Evolutionary conservation across 2,329 filamentous ascomycete species (phyloP).

Genomic region (Monosporascus sp.): DNA sequence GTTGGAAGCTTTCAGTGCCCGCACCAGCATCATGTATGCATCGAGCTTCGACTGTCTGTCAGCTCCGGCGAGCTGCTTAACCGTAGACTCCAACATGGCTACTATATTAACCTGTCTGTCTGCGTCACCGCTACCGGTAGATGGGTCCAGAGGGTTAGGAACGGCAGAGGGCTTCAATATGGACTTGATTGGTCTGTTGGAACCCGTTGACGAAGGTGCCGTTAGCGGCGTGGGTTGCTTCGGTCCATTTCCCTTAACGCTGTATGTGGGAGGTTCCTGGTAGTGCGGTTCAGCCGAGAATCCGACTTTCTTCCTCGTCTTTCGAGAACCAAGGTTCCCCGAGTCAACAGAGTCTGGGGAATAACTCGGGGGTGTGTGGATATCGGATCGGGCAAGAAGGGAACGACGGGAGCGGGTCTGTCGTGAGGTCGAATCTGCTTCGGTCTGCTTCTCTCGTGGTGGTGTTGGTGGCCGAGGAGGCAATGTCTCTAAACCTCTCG

Average conservation of each 20-base stretch:
- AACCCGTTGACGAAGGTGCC: slow-evolving; percentile 32
- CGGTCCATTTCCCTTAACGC: slow-evolving; percentile 30
- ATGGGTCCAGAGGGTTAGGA: slow-evolving; percentile 40
- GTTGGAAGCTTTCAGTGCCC: slow-evolving; percentile 74
- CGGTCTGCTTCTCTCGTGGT: slow-evolving; percentile 49
- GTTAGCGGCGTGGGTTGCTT: slow-evolving; percentile 37
- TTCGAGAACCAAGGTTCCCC: slow-evolving; percentile 39
- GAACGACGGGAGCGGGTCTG: slow-evolving; percentile 30
- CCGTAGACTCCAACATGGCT: slow-evolving; percentile 79
- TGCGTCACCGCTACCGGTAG: slow-evolving; percentile 36
- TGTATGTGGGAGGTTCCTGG: slow-evolving; percentile 46
- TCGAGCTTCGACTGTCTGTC: slow-evolving; percentile 73
- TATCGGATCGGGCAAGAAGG: slow-evolving; percentile 33
- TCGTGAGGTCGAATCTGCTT: slow-evolving; percentile 30
- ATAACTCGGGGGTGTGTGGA: slow-evolving; percentile 51
- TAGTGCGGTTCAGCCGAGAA: slow-evolving; percentile 55
- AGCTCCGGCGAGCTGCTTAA: slow-evolving; percentile 72
- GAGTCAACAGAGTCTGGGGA: slow-evolving; percentile 39
- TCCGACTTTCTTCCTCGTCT: slow-evolving; percentile 49
- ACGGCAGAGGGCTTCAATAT: slow-evolving; percentile 73
- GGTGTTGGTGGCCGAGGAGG: slow-evolving; percentile 62
- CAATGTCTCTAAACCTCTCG: slow-evolving; percentile 46
- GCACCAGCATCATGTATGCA: slow-evolving; percentile 76
- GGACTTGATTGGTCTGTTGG: slow-evolving; percentile 48
- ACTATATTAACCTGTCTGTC: slow-evolving; percentile 52